phyloP scores from a whole-genome alignment of 306 rosid species.

The Trichosanthes cucumerina region DNA sequence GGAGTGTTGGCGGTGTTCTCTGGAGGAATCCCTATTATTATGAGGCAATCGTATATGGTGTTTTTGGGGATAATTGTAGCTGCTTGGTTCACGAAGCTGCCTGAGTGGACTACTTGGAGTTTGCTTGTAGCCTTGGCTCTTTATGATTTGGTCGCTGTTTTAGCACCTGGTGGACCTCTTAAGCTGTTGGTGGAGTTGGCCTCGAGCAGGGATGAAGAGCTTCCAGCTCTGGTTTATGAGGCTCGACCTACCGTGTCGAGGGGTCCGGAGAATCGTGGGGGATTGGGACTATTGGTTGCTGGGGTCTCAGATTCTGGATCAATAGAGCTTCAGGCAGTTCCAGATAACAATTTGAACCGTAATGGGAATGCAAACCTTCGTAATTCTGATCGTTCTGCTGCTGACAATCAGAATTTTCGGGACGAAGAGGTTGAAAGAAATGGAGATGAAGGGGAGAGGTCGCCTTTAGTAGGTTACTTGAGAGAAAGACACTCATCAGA shows the following conservation, averaged over 20 bases:
- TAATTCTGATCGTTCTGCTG: constrained; percentile 15
- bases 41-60: constrained; percentile 72
- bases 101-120: constrained; percentile 94
- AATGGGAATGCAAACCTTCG: constrained; percentile 8
- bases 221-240: constrained; percentile 81
- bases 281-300: constrained; percentile 41
- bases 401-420: constrained; percentile 9
- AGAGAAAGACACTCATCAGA: constrained; percentile 22
- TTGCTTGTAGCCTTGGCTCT: constrained; percentile 70
- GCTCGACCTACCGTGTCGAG: constrained; percentile 63
- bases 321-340: constrained; percentile 60
- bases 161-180: constrained; percentile 92
- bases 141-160: constrained; percentile 79
- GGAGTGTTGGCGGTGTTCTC: constrained; percentile 79
- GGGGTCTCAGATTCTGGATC: constrained; percentile 52
- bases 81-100: constrained; percentile 77
- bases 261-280: constrained; percentile 17
- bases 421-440: constrained; percentile 11
- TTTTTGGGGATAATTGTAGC: constrained; percentile 79
- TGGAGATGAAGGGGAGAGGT: constrained; percentile 38
- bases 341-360: constrained; percentile 18
- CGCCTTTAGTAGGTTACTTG: constrained; percentile 38
- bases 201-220: constrained; percentile 74
- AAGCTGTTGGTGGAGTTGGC: constrained; percentile 84
- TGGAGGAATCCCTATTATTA: constrained; percentile 52